Percentiles rank a stretch among this genome's conserved stretches.
Evolutionary conservation across 2,329 filamentous ascomycete species (phyloP).

Genomic region (Biscogniauxia mediterranea): DNA sequence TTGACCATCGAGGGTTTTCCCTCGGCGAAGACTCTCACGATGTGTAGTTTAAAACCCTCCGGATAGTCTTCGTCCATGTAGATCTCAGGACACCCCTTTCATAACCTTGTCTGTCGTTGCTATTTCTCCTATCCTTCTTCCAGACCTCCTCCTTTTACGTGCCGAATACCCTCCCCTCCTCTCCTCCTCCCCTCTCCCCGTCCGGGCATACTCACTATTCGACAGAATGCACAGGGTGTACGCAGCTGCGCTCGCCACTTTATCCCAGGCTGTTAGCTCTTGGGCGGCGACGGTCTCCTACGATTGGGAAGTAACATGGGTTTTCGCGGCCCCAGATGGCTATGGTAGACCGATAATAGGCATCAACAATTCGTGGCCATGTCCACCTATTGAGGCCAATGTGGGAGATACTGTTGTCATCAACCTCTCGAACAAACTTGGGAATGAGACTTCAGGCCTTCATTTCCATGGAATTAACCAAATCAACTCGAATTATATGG

Average conservation of each 20-base stretch:
- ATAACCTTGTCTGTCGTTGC: background rate
- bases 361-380: constrained; percentile 65
- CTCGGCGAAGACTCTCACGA: background rate
- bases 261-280: constrained; percentile 25
- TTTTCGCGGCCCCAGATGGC: constrained; percentile 60
- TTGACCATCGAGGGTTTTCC: background rate
- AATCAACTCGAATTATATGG: constrained; percentile 57
- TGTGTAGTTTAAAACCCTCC: background rate
- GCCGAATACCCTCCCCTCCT: background rate
- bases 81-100: background rate
- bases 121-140: background rate
- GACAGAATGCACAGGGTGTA: constrained; percentile 16
- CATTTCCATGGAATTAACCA: constrained; percentile 64
- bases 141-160: background rate
- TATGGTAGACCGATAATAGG: constrained; percentile 57
- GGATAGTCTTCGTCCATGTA: background rate
- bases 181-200: too few relatives aligned
- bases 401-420: constrained; percentile 52
- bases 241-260: constrained; percentile 10
- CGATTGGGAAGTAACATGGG: constrained; percentile 62
- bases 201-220: background rate
- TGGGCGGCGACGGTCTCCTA: constrained; percentile 48
- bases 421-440: constrained; percentile 48
- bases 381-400: constrained; percentile 55
- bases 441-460: constrained; percentile 51